Percentiles rank a stretch among this genome's conserved stretches.
These are phyloP conservation scores for Phytophthora pinifolia DNA, from an alignment of 352 stramenopile species.

Conservation along the genomic window DNA sequence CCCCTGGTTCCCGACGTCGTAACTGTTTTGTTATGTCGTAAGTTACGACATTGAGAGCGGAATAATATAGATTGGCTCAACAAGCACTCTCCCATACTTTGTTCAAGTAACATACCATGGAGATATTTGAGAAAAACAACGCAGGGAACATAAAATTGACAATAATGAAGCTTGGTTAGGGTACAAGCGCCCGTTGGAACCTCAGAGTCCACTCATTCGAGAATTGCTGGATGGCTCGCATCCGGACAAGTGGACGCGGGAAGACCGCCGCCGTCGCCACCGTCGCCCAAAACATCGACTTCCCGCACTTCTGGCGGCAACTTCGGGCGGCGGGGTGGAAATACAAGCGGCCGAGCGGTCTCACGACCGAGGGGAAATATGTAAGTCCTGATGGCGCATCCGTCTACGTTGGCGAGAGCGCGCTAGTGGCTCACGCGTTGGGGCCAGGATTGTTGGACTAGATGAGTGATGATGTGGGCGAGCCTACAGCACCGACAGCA, in stretches of 20 bases:
- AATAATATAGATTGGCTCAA: conserved; percentile 1
- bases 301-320: conserved; percentile 15
- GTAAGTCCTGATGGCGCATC: not conserved
- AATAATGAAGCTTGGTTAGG: no score
- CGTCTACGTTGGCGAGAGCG: conserved; percentile 6
- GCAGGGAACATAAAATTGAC: no score
- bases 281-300: conserved; percentile 3
- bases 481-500: no score
- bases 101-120: not conserved
- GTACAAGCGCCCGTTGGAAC: no score
- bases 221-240: conserved; percentile 9
- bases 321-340: conserved; percentile 13
- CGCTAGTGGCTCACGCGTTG: conserved; percentile 4
- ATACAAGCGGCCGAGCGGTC: conserved; percentile 2
- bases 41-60: conserved; percentile 2
- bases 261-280: not conserved
- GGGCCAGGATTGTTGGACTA: conserved; percentile 3
- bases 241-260: not conserved
- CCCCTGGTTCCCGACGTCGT: conserved; percentile 4
- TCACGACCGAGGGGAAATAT: conserved; percentile 1
- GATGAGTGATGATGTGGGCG: not conserved
- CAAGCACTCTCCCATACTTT: not conserved
- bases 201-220: conserved; percentile 12
- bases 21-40: conserved; percentile 1
- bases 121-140: no score